A percentile compares a stretch with the other conserved stretches of the same genome.
Evolutionary conservation across 106 monocot species (phyloP).

Genomic region (Cymbidium sinense): DNA sequence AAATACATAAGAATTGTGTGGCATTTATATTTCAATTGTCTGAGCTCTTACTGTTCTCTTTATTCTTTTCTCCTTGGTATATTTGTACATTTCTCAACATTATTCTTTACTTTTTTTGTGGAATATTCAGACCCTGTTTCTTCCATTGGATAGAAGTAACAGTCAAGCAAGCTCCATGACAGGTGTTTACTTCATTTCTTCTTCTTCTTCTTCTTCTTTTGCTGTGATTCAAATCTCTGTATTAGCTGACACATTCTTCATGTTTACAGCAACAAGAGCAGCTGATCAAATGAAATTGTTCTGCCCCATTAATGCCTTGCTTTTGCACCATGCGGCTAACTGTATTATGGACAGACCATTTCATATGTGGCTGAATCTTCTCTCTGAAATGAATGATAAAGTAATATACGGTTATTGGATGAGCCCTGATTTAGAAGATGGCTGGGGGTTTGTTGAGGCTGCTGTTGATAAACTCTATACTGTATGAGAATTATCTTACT

Average conservation of each 20-base stretch:
- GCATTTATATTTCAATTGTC: not conserved
- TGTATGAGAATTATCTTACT: too few species aligned
- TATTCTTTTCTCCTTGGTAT: not conserved
- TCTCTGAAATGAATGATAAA: not conserved
- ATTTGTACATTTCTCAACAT: not conserved
- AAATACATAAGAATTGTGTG: not conserved
- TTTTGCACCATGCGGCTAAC: not conserved
- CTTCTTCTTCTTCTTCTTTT: not conserved
- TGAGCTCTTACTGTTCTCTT: not conserved
- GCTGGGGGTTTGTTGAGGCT: constrained; percentile 6
- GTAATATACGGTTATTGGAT: constrained; percentile 8
- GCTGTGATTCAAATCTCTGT: not conserved
- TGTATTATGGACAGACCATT: not conserved
- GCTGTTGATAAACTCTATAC: not conserved
- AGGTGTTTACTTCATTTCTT: not conserved
- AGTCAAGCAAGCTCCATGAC: not conserved
- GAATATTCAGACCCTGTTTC: not conserved
- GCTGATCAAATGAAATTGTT: not conserved
- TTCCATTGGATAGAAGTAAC: not conserved
- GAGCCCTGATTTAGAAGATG: constrained; percentile 9
- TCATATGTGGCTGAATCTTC: not conserved
- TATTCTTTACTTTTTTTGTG: not conserved
- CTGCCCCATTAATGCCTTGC: not conserved
- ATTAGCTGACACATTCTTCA: not conserved
- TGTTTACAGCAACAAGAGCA: not conserved